A percentile compares a stretch with the other conserved stretches of the same genome.
phyloP scores from a whole-genome alignment of 1,284 basidiomycete genomes.

The Violaceomyces palustris region DNA sequence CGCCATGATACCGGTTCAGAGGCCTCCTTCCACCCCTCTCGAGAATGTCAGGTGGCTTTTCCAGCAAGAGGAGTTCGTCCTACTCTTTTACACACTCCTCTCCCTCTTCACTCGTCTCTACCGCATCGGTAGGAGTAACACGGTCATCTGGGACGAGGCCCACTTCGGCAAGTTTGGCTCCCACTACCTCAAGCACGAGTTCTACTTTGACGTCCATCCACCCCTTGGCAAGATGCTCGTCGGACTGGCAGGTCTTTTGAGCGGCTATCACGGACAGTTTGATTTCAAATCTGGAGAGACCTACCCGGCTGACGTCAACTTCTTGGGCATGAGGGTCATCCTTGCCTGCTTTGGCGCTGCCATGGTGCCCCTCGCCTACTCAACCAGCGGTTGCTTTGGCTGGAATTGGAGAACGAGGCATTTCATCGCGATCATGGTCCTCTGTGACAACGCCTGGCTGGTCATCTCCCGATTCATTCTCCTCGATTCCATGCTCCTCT shows the following conservation, averaged over 20 bases:
- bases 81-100: conserved; percentile 78
- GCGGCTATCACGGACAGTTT: conserved; percentile 85
- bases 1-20: conserved; percentile 42
- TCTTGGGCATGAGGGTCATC: conserved; percentile 89
- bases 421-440: conserved; percentile 86
- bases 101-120: conserved; percentile 92
- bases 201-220: conserved; percentile 63
- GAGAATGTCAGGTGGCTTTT: conserved; percentile 17
- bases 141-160: conserved; percentile 91
- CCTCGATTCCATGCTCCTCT: conserved; percentile 93
- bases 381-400: conserved; percentile 88
- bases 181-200: conserved; percentile 79
- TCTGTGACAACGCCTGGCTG: conserved; percentile 85
- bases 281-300: conserved; percentile 88
- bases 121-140: conserved; percentile 78
- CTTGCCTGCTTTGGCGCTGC: conserved; percentile 88
- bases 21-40: conserved; percentile 25
- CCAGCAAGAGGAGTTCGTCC: conserved; percentile 36
- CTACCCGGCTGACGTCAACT: conserved; percentile 82
- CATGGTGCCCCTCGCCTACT: conserved; percentile 94
- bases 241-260: conserved; percentile 79
- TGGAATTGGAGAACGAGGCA: conserved; percentile 87
- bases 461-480: conserved; percentile 95
- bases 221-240: conserved; percentile 98
- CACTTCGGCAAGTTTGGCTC: conserved; percentile 60